Base-by-base conservation (phyloP, 495 filamentous ascomycete species). In the Bryoglossum gracile region DNA sequence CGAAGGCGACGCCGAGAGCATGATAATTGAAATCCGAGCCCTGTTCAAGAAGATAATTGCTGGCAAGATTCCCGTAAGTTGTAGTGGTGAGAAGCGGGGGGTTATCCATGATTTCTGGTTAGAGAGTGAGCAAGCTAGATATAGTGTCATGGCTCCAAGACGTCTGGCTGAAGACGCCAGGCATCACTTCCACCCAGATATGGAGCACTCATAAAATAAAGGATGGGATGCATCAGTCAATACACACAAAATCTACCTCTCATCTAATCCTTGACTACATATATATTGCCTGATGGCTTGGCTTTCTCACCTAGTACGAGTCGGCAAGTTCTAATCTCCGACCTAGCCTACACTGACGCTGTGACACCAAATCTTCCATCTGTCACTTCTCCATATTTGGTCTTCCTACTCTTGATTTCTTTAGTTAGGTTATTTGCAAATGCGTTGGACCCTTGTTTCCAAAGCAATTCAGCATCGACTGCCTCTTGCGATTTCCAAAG, bases 81-180 rank as follows among this genome's bases (percentile, higher is more conserved):
- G 47, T 1, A 53, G 48, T 16, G 46, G 43, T 14, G 35, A 28
- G 19, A 58, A 55, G 32, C 49, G 62, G 33, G 62, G 59, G 9
- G 50, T 60, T 11, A 39, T 60, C 10, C 53, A 52, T 48, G 60
- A 58, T 28, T 51, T 48, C 16, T 66, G 61, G 56, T 36, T 56
- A 22, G 55, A 54, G 16, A 50, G 38, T 34, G 57, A 52, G 25
- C 40, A 52, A 2, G 43, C 59, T 16, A 53, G 43, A 19, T 65
- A 53, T 26, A 57, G 60, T 38, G 56, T 66, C 4, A 48, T 48
- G 50, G 56, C 51, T 23, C 64, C 64, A 3, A 46, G 53, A 33
- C 57, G 44, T 26, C 48, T 66, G 3, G 53, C 47, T 10, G 50
- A 51, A 25, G 63, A 64, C 26, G 63, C 62, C 13, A 53, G 59